These are phyloP conservation scores for Arabidopsis arenosa DNA, from an alignment of 345 rosid genomes.

Conservation along the genomic window DNA sequence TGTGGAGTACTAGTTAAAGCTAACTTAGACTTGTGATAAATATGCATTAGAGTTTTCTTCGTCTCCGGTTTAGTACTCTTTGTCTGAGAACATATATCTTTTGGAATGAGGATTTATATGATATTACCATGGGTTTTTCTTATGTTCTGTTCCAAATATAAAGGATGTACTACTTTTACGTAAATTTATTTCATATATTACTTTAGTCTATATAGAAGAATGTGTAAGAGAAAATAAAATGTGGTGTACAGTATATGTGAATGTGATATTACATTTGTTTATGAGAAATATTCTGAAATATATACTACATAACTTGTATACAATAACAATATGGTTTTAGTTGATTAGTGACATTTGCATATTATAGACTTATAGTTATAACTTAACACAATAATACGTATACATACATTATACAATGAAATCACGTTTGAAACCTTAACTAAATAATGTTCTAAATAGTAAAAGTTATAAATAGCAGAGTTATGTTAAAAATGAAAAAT, in stretches of 20 bases:
- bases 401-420: neutral
- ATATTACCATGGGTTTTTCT: neutral
- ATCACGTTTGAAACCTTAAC: neutral
- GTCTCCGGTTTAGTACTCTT: neutral
- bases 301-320: neutral
- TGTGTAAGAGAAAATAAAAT: neutral
- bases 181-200: neutral
- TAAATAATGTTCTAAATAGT: neutral
- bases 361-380: too few relatives aligned
- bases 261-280: neutral
- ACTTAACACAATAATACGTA: neutral
- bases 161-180: neutral
- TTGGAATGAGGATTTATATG: neutral
- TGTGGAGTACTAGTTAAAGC: neutral
- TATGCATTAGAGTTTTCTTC: constrained; percentile 17
- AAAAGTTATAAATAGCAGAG: neutral
- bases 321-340: neutral
- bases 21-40: constrained; percentile 9
- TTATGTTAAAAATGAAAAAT: neutral
- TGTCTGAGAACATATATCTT: neutral
- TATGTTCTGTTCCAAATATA: neutral
- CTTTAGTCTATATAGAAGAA: neutral
- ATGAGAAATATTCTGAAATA: neutral
- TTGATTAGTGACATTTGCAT: neutral
- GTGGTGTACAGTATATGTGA: neutral